phyloP scores from a whole-genome alignment of 1,284 basidiomycete genomes.

The Marasmius oreades region DNA sequence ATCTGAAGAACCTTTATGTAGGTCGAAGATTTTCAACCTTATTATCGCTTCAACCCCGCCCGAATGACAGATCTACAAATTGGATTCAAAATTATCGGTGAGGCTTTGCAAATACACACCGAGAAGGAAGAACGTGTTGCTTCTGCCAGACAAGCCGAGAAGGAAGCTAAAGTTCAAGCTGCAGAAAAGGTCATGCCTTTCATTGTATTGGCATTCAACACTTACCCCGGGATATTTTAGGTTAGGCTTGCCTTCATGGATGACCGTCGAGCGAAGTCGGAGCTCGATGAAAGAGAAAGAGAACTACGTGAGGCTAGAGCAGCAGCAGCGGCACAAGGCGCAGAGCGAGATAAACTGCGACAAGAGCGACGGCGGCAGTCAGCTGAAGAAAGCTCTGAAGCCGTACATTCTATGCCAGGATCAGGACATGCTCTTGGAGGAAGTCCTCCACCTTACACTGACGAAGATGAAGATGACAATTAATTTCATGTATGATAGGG shows the following conservation, averaged over 20 bases:
- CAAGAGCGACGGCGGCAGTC: background rate
- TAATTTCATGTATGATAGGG: constrained; percentile 17
- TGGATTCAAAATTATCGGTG: constrained; percentile 61
- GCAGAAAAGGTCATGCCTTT: constrained; percentile 45
- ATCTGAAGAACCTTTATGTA: constrained; percentile 14
- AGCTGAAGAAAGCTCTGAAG: background rate
- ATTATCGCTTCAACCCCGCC: constrained; percentile 57
- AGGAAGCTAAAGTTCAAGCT: constrained; percentile 45
- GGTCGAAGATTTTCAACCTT: constrained; percentile 57
- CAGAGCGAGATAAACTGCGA: constrained; percentile 20
- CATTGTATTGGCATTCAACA: background rate
- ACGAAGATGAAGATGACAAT: constrained; percentile 14
- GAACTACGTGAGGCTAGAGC: constrained; percentile 43
- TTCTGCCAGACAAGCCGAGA: constrained; percentile 47
- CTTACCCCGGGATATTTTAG: constrained; percentile 32
- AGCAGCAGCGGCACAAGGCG: constrained; percentile 18
- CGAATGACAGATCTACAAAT: constrained; percentile 53
- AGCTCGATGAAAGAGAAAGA: constrained; percentile 56
- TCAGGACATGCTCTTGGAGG: background rate
- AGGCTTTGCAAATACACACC: constrained; percentile 51
- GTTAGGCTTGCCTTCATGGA: constrained; percentile 72
- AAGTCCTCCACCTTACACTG: constrained; percentile 1
- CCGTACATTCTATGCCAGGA: constrained; percentile 3
- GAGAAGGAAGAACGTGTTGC: constrained; percentile 50
- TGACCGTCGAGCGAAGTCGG: constrained; percentile 56